Conservation (phyloP, 2,329 filamentous ascomycete species). For the Cladosporium sp. region DNA sequence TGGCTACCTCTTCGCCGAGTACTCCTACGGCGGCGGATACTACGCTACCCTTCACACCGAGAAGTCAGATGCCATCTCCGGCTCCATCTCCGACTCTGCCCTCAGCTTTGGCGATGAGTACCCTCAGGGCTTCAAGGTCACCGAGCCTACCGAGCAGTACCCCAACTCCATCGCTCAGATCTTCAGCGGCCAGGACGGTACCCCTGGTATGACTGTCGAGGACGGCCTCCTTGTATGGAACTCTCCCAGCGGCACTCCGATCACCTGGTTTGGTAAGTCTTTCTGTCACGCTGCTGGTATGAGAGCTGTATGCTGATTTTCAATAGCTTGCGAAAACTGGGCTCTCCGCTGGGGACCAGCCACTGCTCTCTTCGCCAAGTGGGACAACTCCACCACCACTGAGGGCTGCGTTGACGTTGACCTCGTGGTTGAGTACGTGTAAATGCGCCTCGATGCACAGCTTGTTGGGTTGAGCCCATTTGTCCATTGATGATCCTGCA, state of each 20-base stretch:
- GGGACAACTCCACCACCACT: slow-evolving; percentile 20
- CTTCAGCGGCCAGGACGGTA: slow-evolving; percentile 23
- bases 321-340: slow-evolving; percentile 19
- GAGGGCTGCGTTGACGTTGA: slow-evolving; percentile 21
- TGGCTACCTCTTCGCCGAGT: slow-evolving; percentile 25
- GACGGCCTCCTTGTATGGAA: slow-evolving; percentile 24
- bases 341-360: slow-evolving; percentile 23
- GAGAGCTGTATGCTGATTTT: not conserved
- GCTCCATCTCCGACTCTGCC: slow-evolving; percentile 23
- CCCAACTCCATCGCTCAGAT: slow-evolving; percentile 23
- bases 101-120: slow-evolving; percentile 15
- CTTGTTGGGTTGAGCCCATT: not conserved
- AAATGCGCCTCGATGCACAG: not conserved
- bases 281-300: not conserved
- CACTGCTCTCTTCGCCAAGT: slow-evolving; percentile 24
- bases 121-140: slow-evolving; percentile 22
- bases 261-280: slow-evolving; percentile 25
- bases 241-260: slow-evolving; percentile 17
- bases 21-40: slow-evolving; percentile 24
- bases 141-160: slow-evolving; percentile 18
- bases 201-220: slow-evolving; percentile 24
- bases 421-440: slow-evolving; percentile 22
- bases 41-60: slow-evolving; percentile 21
- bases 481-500: not conserved
- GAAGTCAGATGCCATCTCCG: slow-evolving; percentile 21